A percentile compares a stretch with the other conserved stretches of the same genome.
Conservation (phyloP, 2,329 filamentous ascomycete genomes). For the Immersiporthe knoxdaviesiana region DNA sequence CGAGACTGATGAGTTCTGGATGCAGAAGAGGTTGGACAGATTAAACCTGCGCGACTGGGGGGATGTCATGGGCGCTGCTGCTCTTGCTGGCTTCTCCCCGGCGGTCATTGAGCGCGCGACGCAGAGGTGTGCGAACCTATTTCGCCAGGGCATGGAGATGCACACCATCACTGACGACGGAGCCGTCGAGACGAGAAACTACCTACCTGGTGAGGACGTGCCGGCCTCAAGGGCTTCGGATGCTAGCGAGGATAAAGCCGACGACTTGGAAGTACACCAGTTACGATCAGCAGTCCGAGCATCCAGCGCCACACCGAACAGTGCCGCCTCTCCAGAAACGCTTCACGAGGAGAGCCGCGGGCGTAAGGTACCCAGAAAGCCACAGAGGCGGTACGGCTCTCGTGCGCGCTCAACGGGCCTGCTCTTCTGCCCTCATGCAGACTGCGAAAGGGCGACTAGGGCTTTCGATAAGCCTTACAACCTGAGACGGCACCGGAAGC, state of each 20-base stretch:
- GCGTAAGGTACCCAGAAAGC: constrained; percentile 10
- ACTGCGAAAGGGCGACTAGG: constrained; percentile 41
- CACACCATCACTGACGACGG: constrained; percentile 47
- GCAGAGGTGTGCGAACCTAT: constrained; percentile 74
- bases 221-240: constrained; percentile 25
- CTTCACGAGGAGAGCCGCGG: constrained; percentile 3
- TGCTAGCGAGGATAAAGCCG: constrained; percentile 1
- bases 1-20: constrained; percentile 30
- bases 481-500: constrained; percentile 48
- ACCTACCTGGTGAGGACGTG: constrained; percentile 36
- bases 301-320: constrained; percentile 27
- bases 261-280: constrained; percentile 3
- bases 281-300: constrained; percentile 24
- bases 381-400: constrained; percentile 30
- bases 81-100: constrained; percentile 70
- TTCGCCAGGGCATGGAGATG: constrained; percentile 72
- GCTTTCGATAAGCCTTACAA: constrained; percentile 44
- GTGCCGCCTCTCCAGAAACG: neutral
- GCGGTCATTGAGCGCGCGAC: constrained; percentile 69
- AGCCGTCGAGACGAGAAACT: constrained; percentile 38
- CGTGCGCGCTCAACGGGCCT: constrained; percentile 30
- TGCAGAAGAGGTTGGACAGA: constrained; percentile 30
- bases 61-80: constrained; percentile 78
- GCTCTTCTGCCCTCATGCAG: constrained; percentile 42
- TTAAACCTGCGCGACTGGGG: constrained; percentile 75